These are phyloP conservation scores for Botryosphaeria agaves DNA, from an alignment of 2,329 filamentous ascomycete genomes.

Conservation along the genomic window DNA sequence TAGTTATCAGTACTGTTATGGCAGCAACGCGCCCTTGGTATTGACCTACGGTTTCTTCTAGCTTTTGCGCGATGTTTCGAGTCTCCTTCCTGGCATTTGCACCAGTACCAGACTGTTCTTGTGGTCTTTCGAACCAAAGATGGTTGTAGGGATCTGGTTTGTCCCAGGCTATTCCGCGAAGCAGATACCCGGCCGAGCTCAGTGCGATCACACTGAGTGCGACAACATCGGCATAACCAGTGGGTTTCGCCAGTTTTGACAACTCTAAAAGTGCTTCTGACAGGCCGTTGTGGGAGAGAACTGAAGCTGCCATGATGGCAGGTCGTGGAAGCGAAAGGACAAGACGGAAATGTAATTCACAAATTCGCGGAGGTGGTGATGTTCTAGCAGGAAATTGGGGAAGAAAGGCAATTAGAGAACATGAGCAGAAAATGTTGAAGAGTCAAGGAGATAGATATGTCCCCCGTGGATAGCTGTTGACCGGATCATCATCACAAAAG, in stretches of 20 bases:
- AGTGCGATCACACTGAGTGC: slow-evolving; percentile 19
- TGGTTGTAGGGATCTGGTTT: slow-evolving; percentile 31
- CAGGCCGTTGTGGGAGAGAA: slow-evolving; percentile 3
- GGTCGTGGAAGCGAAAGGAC: not conserved
- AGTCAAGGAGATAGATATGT: too few species aligned
- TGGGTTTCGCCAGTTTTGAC: slow-evolving; percentile 14
- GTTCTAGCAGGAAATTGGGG: too few species aligned
- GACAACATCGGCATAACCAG: slow-evolving; percentile 19
- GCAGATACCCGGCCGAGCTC: slow-evolving; percentile 21
- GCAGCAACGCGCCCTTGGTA: too few species aligned
- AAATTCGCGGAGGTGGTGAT: too few species aligned
- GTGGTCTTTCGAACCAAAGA: slow-evolving; percentile 32
- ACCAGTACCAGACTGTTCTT: slow-evolving; percentile 17
- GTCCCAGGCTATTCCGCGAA: slow-evolving; percentile 28
- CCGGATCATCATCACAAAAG: too few species aligned
- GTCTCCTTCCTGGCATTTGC: slow-evolving; percentile 16
- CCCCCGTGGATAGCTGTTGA: too few species aligned
- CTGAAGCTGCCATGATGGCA: slow-evolving; percentile 2
- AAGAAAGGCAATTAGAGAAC: too few species aligned
- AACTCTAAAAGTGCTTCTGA: slow-evolving; percentile 3
- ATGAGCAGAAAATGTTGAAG: too few species aligned
- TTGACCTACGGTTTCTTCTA: slow-evolving; percentile 20
- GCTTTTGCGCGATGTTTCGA: slow-evolving; percentile 27
- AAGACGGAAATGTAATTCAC: not conserved
- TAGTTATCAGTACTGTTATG: slow-evolving; percentile 1